These are phyloP conservation scores for Haplosporangium gracile DNA, from an alignment of 192 early-diverging fungal genomes.

Conservation along the genomic window DNA sequence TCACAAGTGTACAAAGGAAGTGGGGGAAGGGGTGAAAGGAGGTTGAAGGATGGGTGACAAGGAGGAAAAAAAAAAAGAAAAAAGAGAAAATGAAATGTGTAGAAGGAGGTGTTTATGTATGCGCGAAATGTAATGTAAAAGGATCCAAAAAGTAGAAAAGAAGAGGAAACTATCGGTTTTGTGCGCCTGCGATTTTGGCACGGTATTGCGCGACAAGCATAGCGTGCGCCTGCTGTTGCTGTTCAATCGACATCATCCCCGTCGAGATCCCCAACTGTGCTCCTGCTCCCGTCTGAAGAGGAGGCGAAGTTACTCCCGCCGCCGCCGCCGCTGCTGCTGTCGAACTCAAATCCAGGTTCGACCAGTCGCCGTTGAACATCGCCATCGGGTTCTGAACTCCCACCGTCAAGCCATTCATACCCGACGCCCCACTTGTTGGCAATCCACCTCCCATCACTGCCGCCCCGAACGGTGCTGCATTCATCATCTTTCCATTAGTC, in stretches of 20 bases:
- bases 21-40: too few species aligned
- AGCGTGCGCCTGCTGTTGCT: slow-evolving; percentile 51
- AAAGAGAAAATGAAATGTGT: neutral
- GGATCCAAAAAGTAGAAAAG: slow-evolving; percentile 12
- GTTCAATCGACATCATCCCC: slow-evolving; percentile 54
- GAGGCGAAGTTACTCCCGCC: slow-evolving; percentile 39
- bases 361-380: slow-evolving; percentile 56
- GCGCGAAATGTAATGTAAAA: neutral
- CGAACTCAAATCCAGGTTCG: slow-evolving; percentile 48
- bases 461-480: slow-evolving; percentile 34
- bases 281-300: slow-evolving; percentile 22
- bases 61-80: slow-evolving; percentile 4
- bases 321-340: slow-evolving; percentile 50
- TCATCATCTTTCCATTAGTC: slow-evolving; percentile 57
- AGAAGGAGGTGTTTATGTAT: neutral
- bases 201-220: slow-evolving; percentile 51
- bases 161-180: slow-evolving; percentile 29
- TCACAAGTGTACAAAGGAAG: neutral
- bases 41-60: neutral
- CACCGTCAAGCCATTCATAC: slow-evolving; percentile 30
- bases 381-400: slow-evolving; percentile 57
- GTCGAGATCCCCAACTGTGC: slow-evolving; percentile 46
- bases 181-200: slow-evolving; percentile 49
- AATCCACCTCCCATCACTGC: slow-evolving; percentile 26
- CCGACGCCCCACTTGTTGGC: slow-evolving; percentile 14